Evolutionary conservation across 768 basidiomycete genomes (phyloP).

Genomic region (Butyriboletus loyo): DNA sequence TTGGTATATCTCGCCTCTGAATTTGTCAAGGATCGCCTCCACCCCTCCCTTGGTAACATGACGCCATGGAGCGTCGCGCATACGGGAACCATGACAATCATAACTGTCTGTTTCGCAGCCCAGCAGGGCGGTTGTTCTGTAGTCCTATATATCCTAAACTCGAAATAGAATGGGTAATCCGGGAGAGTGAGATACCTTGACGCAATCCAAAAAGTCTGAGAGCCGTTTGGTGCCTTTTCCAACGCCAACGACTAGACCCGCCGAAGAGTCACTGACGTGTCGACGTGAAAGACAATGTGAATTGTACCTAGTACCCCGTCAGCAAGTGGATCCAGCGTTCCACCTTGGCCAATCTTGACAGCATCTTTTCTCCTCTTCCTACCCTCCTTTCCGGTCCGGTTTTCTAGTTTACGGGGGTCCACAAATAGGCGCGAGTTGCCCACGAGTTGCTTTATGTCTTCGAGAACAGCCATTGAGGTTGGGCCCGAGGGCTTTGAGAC

Average conservation of each 20-base stretch:
- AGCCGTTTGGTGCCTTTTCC: slow-evolving; percentile 89
- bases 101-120: slow-evolving; percentile 95
- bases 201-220: slow-evolving; percentile 77
- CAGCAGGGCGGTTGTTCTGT: slow-evolving; percentile 83
- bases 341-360: slow-evolving; percentile 89
- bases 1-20: slow-evolving; percentile 87
- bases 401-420: slow-evolving; percentile 53
- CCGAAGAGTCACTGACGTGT: slow-evolving; percentile 2
- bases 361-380: slow-evolving; percentile 38
- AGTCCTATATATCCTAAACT: slow-evolving; percentile 59
- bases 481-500: slow-evolving; percentile 90
- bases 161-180: neutral
- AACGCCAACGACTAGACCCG: slow-evolving; percentile 72
- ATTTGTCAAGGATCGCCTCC: slow-evolving; percentile 63
- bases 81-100: slow-evolving; percentile 83
- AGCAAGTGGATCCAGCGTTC: slow-evolving; percentile 94
- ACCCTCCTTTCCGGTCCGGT: slow-evolving; percentile 45
- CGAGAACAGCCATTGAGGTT: slow-evolving; percentile 87
- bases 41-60: slow-evolving; percentile 81
- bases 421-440: slow-evolving; percentile 75
- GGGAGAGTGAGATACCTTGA: slow-evolving; percentile 59
- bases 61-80: slow-evolving; percentile 73
- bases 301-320: slow-evolving; percentile 86
- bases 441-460: slow-evolving; percentile 80
- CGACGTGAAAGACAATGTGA: neutral